Evolutionary conservation across 805 yeast genomes (phyloP), one percentile per base, ranked within the genome.

Genomic region (Teunomyces tritomae): DNA sequence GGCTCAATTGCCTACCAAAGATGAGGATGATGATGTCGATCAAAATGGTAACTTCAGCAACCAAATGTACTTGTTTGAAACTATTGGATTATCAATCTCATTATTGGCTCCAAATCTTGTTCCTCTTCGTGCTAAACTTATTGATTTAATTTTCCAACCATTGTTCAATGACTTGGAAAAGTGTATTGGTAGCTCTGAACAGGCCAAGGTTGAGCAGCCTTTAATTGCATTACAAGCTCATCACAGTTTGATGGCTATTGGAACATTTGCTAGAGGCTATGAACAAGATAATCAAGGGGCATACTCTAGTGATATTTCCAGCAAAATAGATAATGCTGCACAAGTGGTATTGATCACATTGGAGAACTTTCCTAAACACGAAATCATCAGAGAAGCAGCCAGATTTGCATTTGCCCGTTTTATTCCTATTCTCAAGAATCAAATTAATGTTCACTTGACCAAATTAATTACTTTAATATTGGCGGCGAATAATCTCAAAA

Each of bases 371-470:
- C 76, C 83, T 47, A 77, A 79, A 35, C 76, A 74, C 52, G 89
- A 85, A 61, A 73, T 75, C 28, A 81, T 92, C 40, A 79, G 98
- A 61, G 96, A 89, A 55, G 85, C 97, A 4, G 76, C 92, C 4
- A 79, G 97, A 57, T 89, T 87, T 63, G 82, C 96, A 28, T 84
- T 91, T 67, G 89, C 96, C 8, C 79, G 98, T 52, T 77, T 94
- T 55, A 85, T 90, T 46, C 89, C 95, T 17, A 72, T 92, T 36
- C 71, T 94, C 57, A 70, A 70, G 47, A 81, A 73, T 60, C 59
- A 57, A 17, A 68, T 74, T 36, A 71, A 75, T 47, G 59, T 60
- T 7, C 74, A 79, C 41, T 74, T 88, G 64, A 84, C 85, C 53
- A 84, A 88, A 60, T 78, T 90, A 51, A 81, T 94, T 49, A 79